A percentile compares a stretch with the other conserved stretches of the same genome.
Conservation (phyloP, 2,329 filamentous ascomycete species). For the Tolypocladium tropicale region DNA sequence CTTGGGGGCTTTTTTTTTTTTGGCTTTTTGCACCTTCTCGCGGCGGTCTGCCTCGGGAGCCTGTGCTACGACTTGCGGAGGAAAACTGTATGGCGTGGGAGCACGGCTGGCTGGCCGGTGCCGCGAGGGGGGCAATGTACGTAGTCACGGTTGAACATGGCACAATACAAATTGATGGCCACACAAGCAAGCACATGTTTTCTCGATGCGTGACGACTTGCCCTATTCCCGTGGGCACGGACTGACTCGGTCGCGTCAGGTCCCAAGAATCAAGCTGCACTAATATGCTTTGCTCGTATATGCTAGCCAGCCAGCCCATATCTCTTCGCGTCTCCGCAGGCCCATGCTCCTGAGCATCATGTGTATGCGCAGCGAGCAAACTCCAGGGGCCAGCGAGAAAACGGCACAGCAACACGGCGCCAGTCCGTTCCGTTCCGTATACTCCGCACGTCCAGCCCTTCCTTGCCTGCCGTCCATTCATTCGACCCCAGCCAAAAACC, state of each 20-base stretch:
- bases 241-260: not conserved
- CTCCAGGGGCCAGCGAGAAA: not conserved
- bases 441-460: not conserved
- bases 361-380: not conserved
- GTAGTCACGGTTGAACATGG: slow-evolving; percentile 20
- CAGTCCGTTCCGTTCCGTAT: not conserved
- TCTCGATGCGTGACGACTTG: not conserved
- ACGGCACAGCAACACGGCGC: not conserved
- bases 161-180: slow-evolving; percentile 16
- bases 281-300: not conserved
- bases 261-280: not conserved
- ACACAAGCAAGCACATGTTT: too few species aligned
- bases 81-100: not conserved
- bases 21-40: not conserved
- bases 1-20: too few species aligned
- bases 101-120: not conserved
- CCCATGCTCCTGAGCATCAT: not conserved
- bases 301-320: not conserved
- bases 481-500: not conserved
- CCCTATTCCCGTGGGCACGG: not conserved
- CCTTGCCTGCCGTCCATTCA: not conserved
- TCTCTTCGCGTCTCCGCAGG: too few species aligned
- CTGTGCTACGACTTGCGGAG: not conserved
- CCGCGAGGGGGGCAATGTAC: slow-evolving; percentile 2
- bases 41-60: not conserved